Conservation (phyloP, 176 grass and related monocot genomes). For the Aegilops longissima region DNA sequence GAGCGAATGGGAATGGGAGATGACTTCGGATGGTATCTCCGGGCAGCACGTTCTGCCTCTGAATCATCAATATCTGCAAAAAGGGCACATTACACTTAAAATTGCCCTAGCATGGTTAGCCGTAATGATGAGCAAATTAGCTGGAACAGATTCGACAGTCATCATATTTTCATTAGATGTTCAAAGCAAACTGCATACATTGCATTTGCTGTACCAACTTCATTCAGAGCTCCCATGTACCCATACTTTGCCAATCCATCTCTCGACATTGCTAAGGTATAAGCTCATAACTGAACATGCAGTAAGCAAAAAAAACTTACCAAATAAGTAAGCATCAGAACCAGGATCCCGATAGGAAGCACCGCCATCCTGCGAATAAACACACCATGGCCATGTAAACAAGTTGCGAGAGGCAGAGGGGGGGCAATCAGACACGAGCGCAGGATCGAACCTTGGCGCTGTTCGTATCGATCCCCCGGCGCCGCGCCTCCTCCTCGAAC, state of each 20-base stretch:
- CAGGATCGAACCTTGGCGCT: conserved; percentile 2
- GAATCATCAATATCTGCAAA: background rate
- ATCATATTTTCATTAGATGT: background rate
- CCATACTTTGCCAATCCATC: background rate
- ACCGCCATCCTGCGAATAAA: conserved; percentile 12
- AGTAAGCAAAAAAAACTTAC: conserved; percentile 21
- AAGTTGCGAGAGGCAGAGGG: too few relatives aligned
- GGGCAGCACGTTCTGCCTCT: background rate
- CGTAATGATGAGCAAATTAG: background rate
- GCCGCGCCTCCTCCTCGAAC: background rate
- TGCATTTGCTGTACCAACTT: background rate
- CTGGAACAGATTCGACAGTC: background rate
- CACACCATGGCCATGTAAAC: too few relatives aligned
- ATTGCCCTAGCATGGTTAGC: too few relatives aligned
- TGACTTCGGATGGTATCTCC: background rate
- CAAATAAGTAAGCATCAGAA: background rate
- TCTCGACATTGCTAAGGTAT: background rate
- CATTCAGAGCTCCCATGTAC: background rate
- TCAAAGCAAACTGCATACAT: background rate
- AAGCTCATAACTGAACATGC: background rate
- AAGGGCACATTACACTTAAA: background rate
- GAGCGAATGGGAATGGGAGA: background rate
- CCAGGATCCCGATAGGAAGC: background rate
- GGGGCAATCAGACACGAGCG: too few relatives aligned
- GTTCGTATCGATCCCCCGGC: background rate